Percentiles rank a stretch among this genome's conserved stretches.
These are phyloP conservation scores for Trifolium fragiferum DNA, from an alignment of 306 rosid species.

Conservation along the genomic window DNA sequence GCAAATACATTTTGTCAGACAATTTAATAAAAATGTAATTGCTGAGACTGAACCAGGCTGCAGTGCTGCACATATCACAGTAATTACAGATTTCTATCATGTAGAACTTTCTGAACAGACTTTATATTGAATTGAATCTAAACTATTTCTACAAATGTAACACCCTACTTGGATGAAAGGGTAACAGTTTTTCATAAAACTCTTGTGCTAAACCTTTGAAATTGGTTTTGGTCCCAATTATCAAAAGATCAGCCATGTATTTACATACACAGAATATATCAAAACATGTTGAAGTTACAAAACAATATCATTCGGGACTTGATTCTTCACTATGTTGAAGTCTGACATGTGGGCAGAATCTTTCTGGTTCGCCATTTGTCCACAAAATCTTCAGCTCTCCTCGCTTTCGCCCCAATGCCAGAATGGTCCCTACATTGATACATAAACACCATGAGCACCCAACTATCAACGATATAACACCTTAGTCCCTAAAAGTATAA, in stretches of 20 bases:
- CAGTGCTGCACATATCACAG: no score
- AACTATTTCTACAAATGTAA: conserved; percentile 36
- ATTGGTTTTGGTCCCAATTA: conserved; percentile 31
- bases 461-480: neutral
- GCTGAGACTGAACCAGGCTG: no score
- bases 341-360: conserved; percentile 72
- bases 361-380: conserved; percentile 80
- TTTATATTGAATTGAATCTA: conserved; percentile 6
- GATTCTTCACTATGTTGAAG: conserved; percentile 57
- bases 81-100: neutral
- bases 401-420: conserved; percentile 76
- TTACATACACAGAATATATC: conserved; percentile 34
- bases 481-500: neutral
- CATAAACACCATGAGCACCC: conserved; percentile 23
- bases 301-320: conserved; percentile 49
- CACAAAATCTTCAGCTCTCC: conserved; percentile 74
- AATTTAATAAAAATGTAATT: no score
- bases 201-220: conserved; percentile 20
- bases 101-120: conserved; percentile 30
- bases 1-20: no score
- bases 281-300: conserved; percentile 29
- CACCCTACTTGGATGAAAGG: conserved; percentile 33
- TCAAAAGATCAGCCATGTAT: conserved; percentile 32
- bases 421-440: conserved; percentile 72
- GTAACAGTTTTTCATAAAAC: conserved; percentile 30